phyloP scores from a whole-genome alignment of 352 stramenopile species.

The Phytophthora idaei region DNA sequence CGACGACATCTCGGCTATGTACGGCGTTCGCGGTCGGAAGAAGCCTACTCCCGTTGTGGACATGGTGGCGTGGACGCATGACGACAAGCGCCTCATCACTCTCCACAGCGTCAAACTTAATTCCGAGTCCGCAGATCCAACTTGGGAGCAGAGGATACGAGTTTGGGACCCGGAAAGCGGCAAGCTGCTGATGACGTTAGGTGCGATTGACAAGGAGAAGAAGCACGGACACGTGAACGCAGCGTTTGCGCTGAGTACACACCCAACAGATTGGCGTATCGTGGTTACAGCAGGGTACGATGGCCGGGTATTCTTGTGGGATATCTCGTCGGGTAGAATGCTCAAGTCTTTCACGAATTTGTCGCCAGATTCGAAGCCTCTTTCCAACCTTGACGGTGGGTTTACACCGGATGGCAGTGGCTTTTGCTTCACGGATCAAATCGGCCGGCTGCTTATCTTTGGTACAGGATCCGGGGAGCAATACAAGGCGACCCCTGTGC shows the following conservation, averaged over 20 bases:
- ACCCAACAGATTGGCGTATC: constrained; percentile 77
- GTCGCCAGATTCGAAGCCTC: constrained; percentile 58
- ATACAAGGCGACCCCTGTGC: constrained; percentile 63
- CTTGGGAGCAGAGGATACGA: constrained; percentile 69
- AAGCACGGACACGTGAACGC: constrained; percentile 78
- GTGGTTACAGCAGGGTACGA: constrained; percentile 86
- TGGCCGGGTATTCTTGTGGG: constrained; percentile 83
- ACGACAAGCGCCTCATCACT: constrained; percentile 69
- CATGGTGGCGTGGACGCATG: constrained; percentile 65
- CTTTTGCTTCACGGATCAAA: constrained; percentile 86
- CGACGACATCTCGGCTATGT: constrained; percentile 51
- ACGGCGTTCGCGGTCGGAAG: constrained; percentile 49
- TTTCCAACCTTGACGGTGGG: constrained; percentile 75
- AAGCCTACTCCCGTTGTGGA: constrained; percentile 58
- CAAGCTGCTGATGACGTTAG: constrained; percentile 66
- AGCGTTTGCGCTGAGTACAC: constrained; percentile 77
- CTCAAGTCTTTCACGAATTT: constrained; percentile 69
- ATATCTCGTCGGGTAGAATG: constrained; percentile 73
- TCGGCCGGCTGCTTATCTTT: constrained; percentile 81
- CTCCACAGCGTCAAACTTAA: constrained; percentile 74
- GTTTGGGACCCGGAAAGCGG: constrained; percentile 66
- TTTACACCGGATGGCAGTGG: constrained; percentile 72
- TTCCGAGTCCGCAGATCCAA: constrained; percentile 45
- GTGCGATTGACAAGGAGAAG: constrained; percentile 59
- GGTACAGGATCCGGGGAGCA: constrained; percentile 72